phyloP scores from a whole-genome alignment of 164 flowering plant species.

The Malania oleifera region DNA sequence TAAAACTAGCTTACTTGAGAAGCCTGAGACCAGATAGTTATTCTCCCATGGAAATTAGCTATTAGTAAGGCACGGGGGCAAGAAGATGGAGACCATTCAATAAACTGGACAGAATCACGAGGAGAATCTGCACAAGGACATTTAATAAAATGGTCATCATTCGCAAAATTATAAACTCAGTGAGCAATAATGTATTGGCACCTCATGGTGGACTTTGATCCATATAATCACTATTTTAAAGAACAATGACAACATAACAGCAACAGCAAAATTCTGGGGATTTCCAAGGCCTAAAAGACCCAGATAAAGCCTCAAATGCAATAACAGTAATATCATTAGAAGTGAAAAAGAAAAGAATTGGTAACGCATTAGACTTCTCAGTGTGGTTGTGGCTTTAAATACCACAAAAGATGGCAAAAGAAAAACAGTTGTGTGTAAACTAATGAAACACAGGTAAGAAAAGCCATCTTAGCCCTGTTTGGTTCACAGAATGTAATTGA shows the following conservation, averaged over 20 bases:
- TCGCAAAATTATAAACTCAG: not conserved
- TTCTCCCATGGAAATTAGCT: conserved; percentile 94
- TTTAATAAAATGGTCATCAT: conserved; percentile 4
- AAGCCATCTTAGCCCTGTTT: too few species aligned
- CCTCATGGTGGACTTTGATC: not conserved
- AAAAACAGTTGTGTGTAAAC: too few species aligned
- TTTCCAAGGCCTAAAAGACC: not conserved
- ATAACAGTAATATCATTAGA: too few species aligned
- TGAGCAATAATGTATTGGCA: too few species aligned
- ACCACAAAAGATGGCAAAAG: too few species aligned
- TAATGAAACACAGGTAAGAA: too few species aligned
- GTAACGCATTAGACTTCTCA: too few species aligned
- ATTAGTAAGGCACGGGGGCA: conserved; percentile 88
- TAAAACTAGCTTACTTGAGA: conserved; percentile 54
- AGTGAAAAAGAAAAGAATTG: too few species aligned
- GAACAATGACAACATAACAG: not conserved
- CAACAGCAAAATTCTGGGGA: not conserved
- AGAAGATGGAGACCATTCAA: conserved; percentile 95
- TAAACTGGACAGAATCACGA: conserved; percentile 97
- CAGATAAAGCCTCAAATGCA: too few species aligned
- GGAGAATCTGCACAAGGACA: conserved; percentile 76
- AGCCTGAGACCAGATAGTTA: conserved; percentile 93
- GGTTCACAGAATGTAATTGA: too few species aligned
- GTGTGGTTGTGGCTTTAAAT: too few species aligned
- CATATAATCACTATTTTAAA: not conserved